Evolutionary conservation across 495 filamentous ascomycete species (phyloP), one percentile per base, ranked within the genome.

Genomic region (Lasiosphaeria hispida): DNA sequence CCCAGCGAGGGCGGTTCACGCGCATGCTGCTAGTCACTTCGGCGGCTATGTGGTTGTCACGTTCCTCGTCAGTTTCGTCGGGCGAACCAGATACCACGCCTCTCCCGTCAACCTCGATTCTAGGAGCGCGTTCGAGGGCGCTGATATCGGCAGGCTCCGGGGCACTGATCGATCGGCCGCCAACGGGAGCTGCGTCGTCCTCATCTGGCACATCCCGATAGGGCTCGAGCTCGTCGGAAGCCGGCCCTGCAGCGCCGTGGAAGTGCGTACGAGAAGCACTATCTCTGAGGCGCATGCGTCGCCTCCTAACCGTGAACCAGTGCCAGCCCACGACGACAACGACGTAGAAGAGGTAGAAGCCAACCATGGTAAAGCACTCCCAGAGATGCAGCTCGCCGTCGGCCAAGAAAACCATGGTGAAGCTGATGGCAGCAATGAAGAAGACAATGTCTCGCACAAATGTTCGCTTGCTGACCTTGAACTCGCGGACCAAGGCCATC

Each of bases 11-110:
- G 10, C 94, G 84, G 63, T 80, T 88, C 19, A 96, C 81, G 51
- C 92, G 86, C 95, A 99, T 97, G 58, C 90, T 96, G 68, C 85
- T 95, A 53, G 86, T 87, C 70, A 99, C 85, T 66, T 96, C 92
- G 5, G 85, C 84, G 23, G 85, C 90, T 43, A 92, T 71, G 63
- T 88, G 84, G 64, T 88, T 75, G 17, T 86, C 86, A 55, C 83
- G 81, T 40, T 93, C 87, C 48, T 90, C 88, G 51, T 92, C 87
- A 11, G 87, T 87, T 34, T 84, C 80, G 14, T 89, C 86, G 42
- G 88, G 85, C 44, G 87, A 80, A 14, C 82, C 80, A 40, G 80
- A 47, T 34, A 48, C 48, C 64, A 79, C 78, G 63, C 83, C 69
- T 39, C 62, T 43, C 63, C 76, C 63, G 53, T 77, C 83, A 7